Evolutionary conservation across 768 basidiomycete genomes (phyloP).

Genomic region (Pisolithus orientalis): DNA sequence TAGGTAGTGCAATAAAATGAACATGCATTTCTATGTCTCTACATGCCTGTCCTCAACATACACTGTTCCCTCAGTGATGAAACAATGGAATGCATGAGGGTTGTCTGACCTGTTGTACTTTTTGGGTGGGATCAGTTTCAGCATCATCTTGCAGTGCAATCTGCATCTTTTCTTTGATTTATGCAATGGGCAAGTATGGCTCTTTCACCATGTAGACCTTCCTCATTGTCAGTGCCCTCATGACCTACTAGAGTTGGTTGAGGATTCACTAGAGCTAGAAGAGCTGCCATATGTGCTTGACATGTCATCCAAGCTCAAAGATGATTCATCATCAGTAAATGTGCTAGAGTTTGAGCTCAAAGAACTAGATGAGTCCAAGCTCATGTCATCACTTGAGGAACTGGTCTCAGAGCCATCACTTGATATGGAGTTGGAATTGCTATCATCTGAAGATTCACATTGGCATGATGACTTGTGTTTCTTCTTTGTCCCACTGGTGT

Average conservation of each 20-base stretch:
- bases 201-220: background rate
- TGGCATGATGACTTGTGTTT: too few relatives aligned
- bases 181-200: background rate
- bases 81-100: background rate
- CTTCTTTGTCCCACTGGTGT: too few relatives aligned
- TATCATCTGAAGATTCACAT: too few relatives aligned
- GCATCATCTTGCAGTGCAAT: background rate
- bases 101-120: slow-evolving; percentile 13
- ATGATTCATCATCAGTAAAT: background rate
- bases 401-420: too few relatives aligned
- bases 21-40: slow-evolving; percentile 5
- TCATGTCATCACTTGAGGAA: background rate
- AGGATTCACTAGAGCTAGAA: too few relatives aligned
- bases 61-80: slow-evolving; percentile 1
- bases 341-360: too few relatives aligned
- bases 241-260: background rate
- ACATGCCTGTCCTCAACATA: slow-evolving; percentile 19
- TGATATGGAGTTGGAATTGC: too few relatives aligned
- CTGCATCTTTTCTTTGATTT: background rate
- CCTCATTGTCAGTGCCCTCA: background rate
- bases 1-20: slow-evolving; percentile 31
- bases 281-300: too few relatives aligned
- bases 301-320: background rate
- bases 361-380: too few relatives aligned
- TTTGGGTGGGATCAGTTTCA: slow-evolving; percentile 12